phyloP scores from a whole-genome alignment of 2,329 filamentous ascomycete species.

The Myotisia sp. region DNA sequence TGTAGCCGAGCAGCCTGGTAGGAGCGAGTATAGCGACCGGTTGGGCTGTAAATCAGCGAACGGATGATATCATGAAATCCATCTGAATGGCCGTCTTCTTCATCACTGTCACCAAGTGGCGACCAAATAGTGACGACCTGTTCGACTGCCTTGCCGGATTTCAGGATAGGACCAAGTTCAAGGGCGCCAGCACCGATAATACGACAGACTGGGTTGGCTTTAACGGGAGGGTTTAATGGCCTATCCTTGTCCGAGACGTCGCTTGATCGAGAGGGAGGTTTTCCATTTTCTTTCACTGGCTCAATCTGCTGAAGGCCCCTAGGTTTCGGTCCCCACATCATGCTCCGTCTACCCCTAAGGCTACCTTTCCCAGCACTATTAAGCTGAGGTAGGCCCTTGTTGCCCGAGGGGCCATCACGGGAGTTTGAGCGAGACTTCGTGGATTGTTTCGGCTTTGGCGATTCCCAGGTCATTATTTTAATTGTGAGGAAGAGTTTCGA shows the following conservation, averaged over 20 bases:
- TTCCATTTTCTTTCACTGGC: constrained; percentile 17
- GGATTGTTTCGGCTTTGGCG: constrained; percentile 18
- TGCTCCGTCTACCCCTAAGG: constrained; percentile 29
- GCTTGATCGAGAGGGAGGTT: constrained; percentile 20
- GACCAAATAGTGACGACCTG: constrained; percentile 68
- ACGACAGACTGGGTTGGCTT: constrained; percentile 40
- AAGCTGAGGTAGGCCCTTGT: constrained; percentile 16
- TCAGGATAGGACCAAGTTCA: constrained; percentile 61
- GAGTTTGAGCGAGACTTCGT: constrained; percentile 21
- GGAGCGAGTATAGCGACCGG: constrained; percentile 61
- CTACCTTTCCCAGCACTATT: constrained; percentile 24
- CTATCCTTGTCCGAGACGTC: constrained; percentile 17
- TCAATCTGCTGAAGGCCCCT: constrained; percentile 19
- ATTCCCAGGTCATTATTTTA: constrained; percentile 53
- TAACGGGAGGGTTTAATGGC: constrained; percentile 18
- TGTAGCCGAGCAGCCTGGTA: constrained; percentile 61
- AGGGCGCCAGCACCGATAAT: constrained; percentile 65
- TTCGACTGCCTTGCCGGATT: constrained; percentile 56
- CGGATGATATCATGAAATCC: constrained; percentile 62
- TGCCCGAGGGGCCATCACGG: constrained; percentile 19
- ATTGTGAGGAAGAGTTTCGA: constrained; percentile 71
- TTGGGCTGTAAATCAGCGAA: constrained; percentile 57
- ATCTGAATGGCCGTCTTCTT: constrained; percentile 45
- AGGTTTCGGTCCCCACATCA: constrained; percentile 31
- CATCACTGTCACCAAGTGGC: constrained; percentile 40